Evolutionary conservation across 139 green algal genomes (phyloP), one percentile per base, ranked within the genome.

Genomic region (Zygnema circumcarinatum): DNA sequence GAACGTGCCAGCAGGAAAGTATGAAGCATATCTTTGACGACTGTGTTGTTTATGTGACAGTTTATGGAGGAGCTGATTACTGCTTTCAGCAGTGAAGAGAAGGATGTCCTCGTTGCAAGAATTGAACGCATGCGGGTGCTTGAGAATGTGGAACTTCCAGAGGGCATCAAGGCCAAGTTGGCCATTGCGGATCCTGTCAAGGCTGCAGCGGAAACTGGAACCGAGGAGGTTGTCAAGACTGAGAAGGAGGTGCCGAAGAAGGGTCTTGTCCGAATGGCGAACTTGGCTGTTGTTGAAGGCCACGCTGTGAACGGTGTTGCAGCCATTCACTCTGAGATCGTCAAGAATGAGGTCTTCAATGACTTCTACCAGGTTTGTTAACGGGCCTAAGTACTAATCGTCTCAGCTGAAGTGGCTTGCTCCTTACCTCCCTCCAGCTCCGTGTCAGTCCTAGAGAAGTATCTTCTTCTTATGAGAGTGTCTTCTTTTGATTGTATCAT

Each of bases 311-410:
- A 99, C 87, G 97, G 97, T 22, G 91, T 93, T 56, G 96, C 96
- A 0, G 94, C 93, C 74, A 97, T 99, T 89, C 96, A 99, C 94
- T 94, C 90, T 1, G 95, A 98, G 79, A 97, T 99, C 88, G 96
- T 99, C 89, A 98, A 98, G 92, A 86, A 94, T n/a, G 93, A 95
- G 75, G 93, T 97, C 79, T 97, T 98, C 93, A 94, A 95, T 22
- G 93, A 98, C 82, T 98, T 98, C 88, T 95, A 95, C 81, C 36
- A 89, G 36, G 76, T 87, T 11, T 38, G 56, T 41, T 78, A 29
- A 25, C 29, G 25, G 25, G 25, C 29, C 29, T 72, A 33, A 33
- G 25, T 72, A 25, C 54, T 72, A 25, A 33, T 29, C 29, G 25
- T 29, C 29, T 72, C 54, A 33, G 29, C 54, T 72, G 54, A 29